Percentiles rank a stretch among this genome's conserved stretches.
phyloP scores from a whole-genome alignment of 108 stramenopile species.

The Conticribra guillardii region DNA sequence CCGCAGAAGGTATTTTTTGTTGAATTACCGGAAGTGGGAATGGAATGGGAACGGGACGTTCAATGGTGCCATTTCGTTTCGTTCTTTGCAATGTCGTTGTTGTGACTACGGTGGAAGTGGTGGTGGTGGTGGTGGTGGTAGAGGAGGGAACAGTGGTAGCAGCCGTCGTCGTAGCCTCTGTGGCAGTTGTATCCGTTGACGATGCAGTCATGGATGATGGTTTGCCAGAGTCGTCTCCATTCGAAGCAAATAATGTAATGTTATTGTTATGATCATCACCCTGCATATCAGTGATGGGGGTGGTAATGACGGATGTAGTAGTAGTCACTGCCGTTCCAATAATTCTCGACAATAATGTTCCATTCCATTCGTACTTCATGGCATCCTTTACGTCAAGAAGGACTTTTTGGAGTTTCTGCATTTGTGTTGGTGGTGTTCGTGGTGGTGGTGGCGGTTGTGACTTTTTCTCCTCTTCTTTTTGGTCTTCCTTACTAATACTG shows the following conservation, averaged over 20 bases:
- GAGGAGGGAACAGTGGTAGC: too few relatives aligned
- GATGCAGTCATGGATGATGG: background rate
- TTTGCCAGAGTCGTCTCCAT: background rate
- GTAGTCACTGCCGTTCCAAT: constrained; percentile 19
- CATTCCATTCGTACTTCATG: constrained; percentile 34
- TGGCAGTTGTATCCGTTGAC: background rate
- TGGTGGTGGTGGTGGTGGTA: too few relatives aligned
- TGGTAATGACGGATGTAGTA: background rate
- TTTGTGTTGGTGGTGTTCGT: too few relatives aligned
- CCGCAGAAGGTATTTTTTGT: too few relatives aligned
- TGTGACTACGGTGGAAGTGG: too few relatives aligned
- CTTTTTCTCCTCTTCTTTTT: background rate
- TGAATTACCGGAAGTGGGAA: constrained; percentile 37
- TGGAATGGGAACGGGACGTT: constrained; percentile 41
- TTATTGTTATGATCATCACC: too few relatives aligned
- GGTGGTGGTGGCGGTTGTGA: too few relatives aligned
- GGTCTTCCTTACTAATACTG: constrained; percentile 4
- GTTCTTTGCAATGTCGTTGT: constrained; percentile 31
- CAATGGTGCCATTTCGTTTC: constrained; percentile 44
- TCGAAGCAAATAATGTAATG: too few relatives aligned
- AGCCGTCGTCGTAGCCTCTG: constrained; percentile 6
- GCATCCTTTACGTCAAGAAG: constrained; percentile 12
- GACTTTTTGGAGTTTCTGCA: background rate
- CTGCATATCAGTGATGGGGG: too few relatives aligned
- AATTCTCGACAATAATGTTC: constrained; percentile 30